Evolutionary conservation across 2,329 filamentous ascomycete genomes (phyloP).

Genomic region (Tolypocladium guangdongense): DNA sequence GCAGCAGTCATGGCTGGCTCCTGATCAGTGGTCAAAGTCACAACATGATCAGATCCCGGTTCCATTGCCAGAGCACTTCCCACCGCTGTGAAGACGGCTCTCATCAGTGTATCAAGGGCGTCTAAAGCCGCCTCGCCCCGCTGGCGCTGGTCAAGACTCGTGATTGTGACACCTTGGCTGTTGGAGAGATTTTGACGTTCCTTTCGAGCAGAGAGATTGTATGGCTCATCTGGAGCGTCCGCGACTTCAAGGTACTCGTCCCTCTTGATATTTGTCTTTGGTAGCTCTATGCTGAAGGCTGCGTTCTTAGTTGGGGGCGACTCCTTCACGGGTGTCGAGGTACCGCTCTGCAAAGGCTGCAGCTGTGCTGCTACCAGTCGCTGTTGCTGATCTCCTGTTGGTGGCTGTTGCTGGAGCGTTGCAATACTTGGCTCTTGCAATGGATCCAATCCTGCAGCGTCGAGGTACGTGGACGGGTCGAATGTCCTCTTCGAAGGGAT

Average conservation of each 20-base stretch:
- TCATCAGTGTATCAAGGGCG: slow-evolving; percentile 58
- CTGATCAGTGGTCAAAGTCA: slow-evolving; percentile 44
- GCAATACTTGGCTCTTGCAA: background rate
- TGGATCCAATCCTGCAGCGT: slow-evolving; percentile 14
- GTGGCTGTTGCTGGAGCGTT: slow-evolving; percentile 7
- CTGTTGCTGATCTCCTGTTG: slow-evolving; percentile 2
- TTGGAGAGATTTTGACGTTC: slow-evolving; percentile 39
- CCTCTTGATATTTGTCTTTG: slow-evolving; percentile 32
- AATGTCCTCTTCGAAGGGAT: slow-evolving; percentile 33
- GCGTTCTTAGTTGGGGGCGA: slow-evolving; percentile 7
- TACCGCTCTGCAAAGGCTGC: slow-evolving; percentile 5
- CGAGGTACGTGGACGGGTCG: slow-evolving; percentile 25
- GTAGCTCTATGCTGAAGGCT: slow-evolving; percentile 38
- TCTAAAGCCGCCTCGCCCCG: slow-evolving; percentile 65
- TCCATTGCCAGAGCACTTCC: slow-evolving; percentile 51
- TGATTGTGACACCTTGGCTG: slow-evolving; percentile 44
- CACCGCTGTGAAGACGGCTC: slow-evolving; percentile 67
- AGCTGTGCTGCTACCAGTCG: background rate
- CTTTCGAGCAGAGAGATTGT: slow-evolving; percentile 36
- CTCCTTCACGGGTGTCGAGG: slow-evolving; percentile 3
- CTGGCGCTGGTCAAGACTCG: slow-evolving; percentile 68
- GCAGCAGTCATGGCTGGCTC: slow-evolving; percentile 54
- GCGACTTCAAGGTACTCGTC: slow-evolving; percentile 41
- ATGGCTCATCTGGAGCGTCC: slow-evolving; percentile 34
- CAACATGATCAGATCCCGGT: slow-evolving; percentile 42